Base-by-base conservation (phyloP, 1,139 yeast genomes). In the Candida labiduridarum region DNA sequence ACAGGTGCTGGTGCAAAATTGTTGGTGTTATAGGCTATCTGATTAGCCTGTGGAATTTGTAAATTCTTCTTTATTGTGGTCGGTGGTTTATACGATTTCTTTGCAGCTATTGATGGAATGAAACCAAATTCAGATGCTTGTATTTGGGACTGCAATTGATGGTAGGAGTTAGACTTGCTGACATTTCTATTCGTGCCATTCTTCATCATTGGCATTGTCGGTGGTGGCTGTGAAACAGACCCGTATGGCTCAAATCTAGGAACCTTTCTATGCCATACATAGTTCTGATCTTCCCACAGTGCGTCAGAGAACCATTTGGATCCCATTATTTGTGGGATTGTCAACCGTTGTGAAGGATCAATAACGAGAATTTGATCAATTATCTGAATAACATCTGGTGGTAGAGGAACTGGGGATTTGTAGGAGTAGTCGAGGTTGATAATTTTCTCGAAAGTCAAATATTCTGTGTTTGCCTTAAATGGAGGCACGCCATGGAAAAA, bases 401-500 rank as follows among this genome's bases (percentile, higher is more conserved):
- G 79, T 54, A 83, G 71, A 5, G 96, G 96, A 57, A 84, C 82
- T 2, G 88, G 88, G 0, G 92, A 89, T 16, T 91, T 85, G 62
- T 88, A 91, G 3, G 89, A 81, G 67, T 84, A 95, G 56, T 92
- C 95, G 34, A 87, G 80, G 61, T 85, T 85, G 60, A 90, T 87
- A 58, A 95, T 91, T 64, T 92, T 91, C 63, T 95, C 98, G 67
- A 95, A 95, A 0, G 97, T 94, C 51, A 89, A 76, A 63, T 91
- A 95, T 67, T 95, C 99, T 49, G 96, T 94, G n/a, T 87, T 76
- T 0, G 96, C 99, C 64, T 92, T 94, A 71, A 95, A 95, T 10
- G 99, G 99, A 0, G 99, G 99, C 49, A 81, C 80, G 1, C 99
- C 99, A 19, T 96, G 90, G 59, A 95, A 87, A 81, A 95, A 84